Conservation (phyloP, 768 basidiomycete genomes). For the Cyclocybe cylindracea region DNA sequence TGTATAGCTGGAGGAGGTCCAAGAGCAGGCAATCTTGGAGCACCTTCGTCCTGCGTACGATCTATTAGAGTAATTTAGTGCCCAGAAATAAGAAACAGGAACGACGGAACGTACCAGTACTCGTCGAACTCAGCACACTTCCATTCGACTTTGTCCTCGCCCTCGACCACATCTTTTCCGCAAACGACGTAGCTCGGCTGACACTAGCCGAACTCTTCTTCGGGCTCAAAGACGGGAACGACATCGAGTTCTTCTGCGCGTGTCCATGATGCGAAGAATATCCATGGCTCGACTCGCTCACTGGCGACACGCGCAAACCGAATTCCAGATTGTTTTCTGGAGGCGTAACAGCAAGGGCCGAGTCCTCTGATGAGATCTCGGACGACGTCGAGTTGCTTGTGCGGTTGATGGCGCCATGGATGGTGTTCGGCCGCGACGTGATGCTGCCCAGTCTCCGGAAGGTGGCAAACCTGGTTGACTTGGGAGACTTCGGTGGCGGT, state of each 20-base stretch:
- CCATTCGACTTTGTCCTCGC: conserved; percentile 53
- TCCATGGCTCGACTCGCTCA: conserved; percentile 24
- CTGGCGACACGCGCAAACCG: conserved; percentile 22
- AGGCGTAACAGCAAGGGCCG: conserved; percentile 59
- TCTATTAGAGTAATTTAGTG: no score
- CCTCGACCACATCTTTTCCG: conserved; percentile 59
- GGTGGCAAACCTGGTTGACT: conserved; percentile 47
- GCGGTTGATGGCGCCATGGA: conserved; percentile 41
- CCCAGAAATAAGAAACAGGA: neutral
- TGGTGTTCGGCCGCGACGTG: conserved; percentile 25
- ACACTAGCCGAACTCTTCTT: conserved; percentile 49
- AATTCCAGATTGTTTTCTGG: conserved; percentile 45
- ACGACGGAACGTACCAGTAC: conserved; percentile 37
- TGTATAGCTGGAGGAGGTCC: conserved; percentile 13
- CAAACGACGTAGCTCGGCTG: conserved; percentile 57
- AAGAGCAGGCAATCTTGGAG: conserved; percentile 12
- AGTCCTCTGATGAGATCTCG: conserved; percentile 70
- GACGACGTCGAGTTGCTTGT: conserved; percentile 62
- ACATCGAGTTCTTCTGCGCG: conserved; percentile 27
- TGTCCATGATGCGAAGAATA: conserved; percentile 13
- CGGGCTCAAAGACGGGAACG: conserved; percentile 51
- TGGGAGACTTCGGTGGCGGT: conserved; percentile 52
- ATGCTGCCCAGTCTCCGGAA: conserved; percentile 50
- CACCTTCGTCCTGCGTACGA: conserved; percentile 1
- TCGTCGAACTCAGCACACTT: conserved; percentile 41